Evolutionary conservation across 352 stramenopile species (phyloP), one percentile per base, ranked within the genome.

Genomic region (Phytophthora podocarpi): DNA sequence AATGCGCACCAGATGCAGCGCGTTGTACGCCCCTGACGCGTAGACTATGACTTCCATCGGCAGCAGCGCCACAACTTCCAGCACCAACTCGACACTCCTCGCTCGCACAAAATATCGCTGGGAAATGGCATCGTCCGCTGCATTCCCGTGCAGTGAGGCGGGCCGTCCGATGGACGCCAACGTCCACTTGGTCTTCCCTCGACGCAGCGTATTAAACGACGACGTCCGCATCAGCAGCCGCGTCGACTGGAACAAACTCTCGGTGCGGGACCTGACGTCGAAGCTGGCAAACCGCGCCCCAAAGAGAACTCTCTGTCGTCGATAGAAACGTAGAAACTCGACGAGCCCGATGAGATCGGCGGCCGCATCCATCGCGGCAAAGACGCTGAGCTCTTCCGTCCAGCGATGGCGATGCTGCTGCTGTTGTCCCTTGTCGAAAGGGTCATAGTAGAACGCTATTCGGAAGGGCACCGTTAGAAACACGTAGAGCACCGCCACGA

Each of bases 31-130:
- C 1, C 59, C 41, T 1, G 65, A 61, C 6, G 62, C 59, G 16
- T 85, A 64, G 5, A 54, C 69, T 4, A 91, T 48, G 1, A 91
- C 3, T 28, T 93, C 84, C 5, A 89, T 34, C 0, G 84, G 84
- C 7, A 87, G 0, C 0, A 93, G 8, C 2, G 84, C 76, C 2
- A 79, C 36, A 6, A 82, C 35, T 59, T 93, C 82, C 1, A 93
- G 49, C 10, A 59, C n/a, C 3, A 93, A 60, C 43, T 84, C 55
- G 0, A 87, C 18, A 13, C 41, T 73, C n/a, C 65, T 74, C 13
- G 51, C 49, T 18, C 42, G 34, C 2, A 43, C 27, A 16, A 49
- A 40, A 21, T 39, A 9, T 23, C 18, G n/a, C 1, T 49, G 37
- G 1, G 52, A 58, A 2, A 52, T 10, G 7, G 37, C 35, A 18